Conservation (phyloP, 2,329 filamentous ascomycete species). For the Tolypocladium sp. region DNA sequence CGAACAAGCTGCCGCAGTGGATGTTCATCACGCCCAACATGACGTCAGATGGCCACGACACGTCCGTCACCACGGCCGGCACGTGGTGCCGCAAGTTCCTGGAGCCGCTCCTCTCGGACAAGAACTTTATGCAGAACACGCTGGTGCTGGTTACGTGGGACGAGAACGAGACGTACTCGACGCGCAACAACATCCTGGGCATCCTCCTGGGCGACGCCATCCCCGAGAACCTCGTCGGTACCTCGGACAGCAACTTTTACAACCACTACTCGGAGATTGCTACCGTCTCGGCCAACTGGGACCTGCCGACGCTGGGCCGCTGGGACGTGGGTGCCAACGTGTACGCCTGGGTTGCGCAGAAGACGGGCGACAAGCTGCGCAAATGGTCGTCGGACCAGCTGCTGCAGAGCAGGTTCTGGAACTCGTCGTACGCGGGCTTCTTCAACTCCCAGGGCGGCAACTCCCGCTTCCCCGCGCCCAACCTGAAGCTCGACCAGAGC, state of each 20-base stretch:
- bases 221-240: conserved; percentile 53
- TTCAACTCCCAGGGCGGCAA: conserved; percentile 29
- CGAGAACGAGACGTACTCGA: conserved; percentile 61
- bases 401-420: conserved; percentile 37
- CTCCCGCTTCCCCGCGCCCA: conserved; percentile 27
- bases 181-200: conserved; percentile 59
- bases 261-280: conserved; percentile 63
- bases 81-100: conserved; percentile 61
- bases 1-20: conserved; percentile 59
- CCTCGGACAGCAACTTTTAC: conserved; percentile 61
- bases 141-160: conserved; percentile 73
- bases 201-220: conserved; percentile 70
- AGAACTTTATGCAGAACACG: conserved; percentile 66
- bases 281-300: conserved; percentile 63
- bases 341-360: conserved; percentile 49
- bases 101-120: conserved; percentile 58
- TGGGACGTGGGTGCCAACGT: conserved; percentile 67
- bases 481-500: conserved; percentile 24
- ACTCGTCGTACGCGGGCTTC: conserved; percentile 43
- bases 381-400: conserved; percentile 21
- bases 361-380: conserved; percentile 46
- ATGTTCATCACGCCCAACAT: conserved; percentile 66
- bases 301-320: conserved; percentile 57
- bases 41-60: conserved; percentile 70
- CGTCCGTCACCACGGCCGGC: conserved; percentile 58